Base-by-base conservation (phyloP, 305 asterid species). In the Solanum chacoense region DNA sequence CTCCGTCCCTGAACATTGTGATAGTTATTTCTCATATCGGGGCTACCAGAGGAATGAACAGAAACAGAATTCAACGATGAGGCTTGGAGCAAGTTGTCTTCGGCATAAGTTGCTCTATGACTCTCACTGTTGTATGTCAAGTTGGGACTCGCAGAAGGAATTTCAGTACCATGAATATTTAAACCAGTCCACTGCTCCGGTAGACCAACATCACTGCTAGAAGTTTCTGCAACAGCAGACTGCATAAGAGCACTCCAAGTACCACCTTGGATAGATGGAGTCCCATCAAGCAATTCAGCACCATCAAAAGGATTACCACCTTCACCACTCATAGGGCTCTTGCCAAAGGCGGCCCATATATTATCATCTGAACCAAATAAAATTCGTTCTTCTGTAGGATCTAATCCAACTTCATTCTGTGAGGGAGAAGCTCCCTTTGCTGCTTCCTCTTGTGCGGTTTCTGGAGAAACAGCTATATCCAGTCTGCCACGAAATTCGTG, bases 211-310 rank as follows among this genome's bases (percentile, higher is more conserved):
- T 94, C 97, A 85, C 89, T 88, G 87, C 95, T 91, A 87, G 98
- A 92, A 80, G 96, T 92, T 95, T 95, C 98, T 85, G 96, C 98
- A 85, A 95, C 97, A 72, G 98, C 98, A 89, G 98, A 95, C 90
- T 95, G 98, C 98, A 95, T 95, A 75, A 95, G 95, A 89, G 98
- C 98, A 91, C 98, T 95, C 98, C 98, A 95, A 90, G 98, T 93
- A 87, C 98, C 98, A 92, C 96, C 92, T 91, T 94, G 97, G 90
- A 93, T 88, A 79, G 98, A 93, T 85, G 96, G 91, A 74, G 90
- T 73, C 24, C 94, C 95, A 93, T 92, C 92, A 22, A 91, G 88
- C 83, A 79, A 85, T 32, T 93, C 96, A 45, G 90, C 91, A 85
- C 91, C 89, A 87, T 93, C 95, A 81, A 94, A 92, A 77, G 92